Base-by-base conservation (phyloP, 2,329 filamentous ascomycete species). In the Lecanosticta acicola region DNA sequence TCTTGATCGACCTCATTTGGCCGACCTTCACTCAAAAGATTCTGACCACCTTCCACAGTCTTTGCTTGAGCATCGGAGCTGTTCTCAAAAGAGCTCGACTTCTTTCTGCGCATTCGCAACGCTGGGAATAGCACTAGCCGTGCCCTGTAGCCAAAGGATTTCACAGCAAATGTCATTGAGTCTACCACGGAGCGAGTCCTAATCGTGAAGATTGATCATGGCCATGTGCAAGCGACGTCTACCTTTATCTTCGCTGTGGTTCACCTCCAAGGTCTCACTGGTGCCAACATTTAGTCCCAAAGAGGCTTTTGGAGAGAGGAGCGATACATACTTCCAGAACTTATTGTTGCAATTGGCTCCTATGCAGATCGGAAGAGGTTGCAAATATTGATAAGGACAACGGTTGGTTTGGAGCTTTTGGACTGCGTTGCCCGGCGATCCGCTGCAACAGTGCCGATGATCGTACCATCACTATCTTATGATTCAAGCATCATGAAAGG, bases 311-410 rank as follows among this genome's bases (percentile, higher is more conserved):
- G 16, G 14, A 41, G 33, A 11, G n/a, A 32, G 10, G 19, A 8
- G 11, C 11, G 3, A 17, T 7, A 32, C 39, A 4, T 33, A 41
- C 39, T 48, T 57, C 75, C 73, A 78, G 55, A 66, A 74, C 0
- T 67, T 65, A 56, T 17, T 59, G 44, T 37, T 50, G 46, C 41
- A 54, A 63, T 40, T 64, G 60, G 34, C 46, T 50, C 19, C 51
- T 41, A 48, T 63, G 65, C 51, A 77, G 66, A 3, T 72, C 67
- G 0, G 69, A 66, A 0, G 69, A 67, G n/a, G 71, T 77, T 33
- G 67, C 71, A 61, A 78, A 76, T 71, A 55, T 78, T 76, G 46
- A 78, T 63, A 9, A 77, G 62, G 3, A 77, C 65, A 13, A 74
- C 60, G 1, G 74, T 78, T 3, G 75, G 74, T 54, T 77, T 77